A percentile compares a stretch with the other conserved stretches of the same genome.
phyloP scores from a whole-genome alignment of 768 basidiomycete species.

The Trametes villosa region DNA sequence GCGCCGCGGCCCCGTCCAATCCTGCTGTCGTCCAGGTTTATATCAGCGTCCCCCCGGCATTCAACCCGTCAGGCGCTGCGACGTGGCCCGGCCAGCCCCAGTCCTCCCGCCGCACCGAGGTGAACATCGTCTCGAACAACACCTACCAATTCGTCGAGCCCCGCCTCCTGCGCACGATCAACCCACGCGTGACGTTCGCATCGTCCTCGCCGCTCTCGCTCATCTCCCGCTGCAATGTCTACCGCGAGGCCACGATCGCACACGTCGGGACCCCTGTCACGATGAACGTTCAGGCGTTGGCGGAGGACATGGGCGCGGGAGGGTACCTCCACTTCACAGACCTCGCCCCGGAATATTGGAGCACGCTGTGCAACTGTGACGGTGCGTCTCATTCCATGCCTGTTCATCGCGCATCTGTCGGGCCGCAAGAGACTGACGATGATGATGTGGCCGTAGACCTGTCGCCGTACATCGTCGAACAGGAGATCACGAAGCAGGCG shows the following conservation, averaged over 20 bases:
- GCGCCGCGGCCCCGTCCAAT: slow-evolving; percentile 2
- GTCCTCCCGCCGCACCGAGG: slow-evolving; percentile 16
- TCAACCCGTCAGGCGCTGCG: background rate
- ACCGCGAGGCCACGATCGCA: slow-evolving; percentile 50
- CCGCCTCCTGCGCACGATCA: slow-evolving; percentile 60
- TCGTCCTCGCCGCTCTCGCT: slow-evolving; percentile 53
- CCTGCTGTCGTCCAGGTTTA: slow-evolving; percentile 19
- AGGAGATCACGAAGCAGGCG: slow-evolving; percentile 49
- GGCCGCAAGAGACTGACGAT: too few relatives aligned
- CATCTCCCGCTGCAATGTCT: slow-evolving; percentile 59
- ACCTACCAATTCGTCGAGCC: slow-evolving; percentile 38
- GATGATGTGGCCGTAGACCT: slow-evolving; percentile 52
- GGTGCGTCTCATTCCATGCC: slow-evolving; percentile 49
- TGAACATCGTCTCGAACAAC: slow-evolving; percentile 17
- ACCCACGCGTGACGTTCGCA: slow-evolving; percentile 69
- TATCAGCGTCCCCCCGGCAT: slow-evolving; percentile 26
- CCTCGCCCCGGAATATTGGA: slow-evolving; percentile 70
- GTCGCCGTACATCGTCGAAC: slow-evolving; percentile 65
- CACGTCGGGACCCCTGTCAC: slow-evolving; percentile 51
- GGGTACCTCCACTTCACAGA: slow-evolving; percentile 58
- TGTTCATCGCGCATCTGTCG: background rate
- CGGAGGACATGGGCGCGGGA: slow-evolving; percentile 21
- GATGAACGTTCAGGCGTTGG: slow-evolving; percentile 14
- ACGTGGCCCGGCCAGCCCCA: slow-evolving; percentile 14
- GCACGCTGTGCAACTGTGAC: slow-evolving; percentile 54